Base-by-base conservation (phyloP, 2,329 filamentous ascomycete genomes). In the Fusarium proliferatum region DNA sequence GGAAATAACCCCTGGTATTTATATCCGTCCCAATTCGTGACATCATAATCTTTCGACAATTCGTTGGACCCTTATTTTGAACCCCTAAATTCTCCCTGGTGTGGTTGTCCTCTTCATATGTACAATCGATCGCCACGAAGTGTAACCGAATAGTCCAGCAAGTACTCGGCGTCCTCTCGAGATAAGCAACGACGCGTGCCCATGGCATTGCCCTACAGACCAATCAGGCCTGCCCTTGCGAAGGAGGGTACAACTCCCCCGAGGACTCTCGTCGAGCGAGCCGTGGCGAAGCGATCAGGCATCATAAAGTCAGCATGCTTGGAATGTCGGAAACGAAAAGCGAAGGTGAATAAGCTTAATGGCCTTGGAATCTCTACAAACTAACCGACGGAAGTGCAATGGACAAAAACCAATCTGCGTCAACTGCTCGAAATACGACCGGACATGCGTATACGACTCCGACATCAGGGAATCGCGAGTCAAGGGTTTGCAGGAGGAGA, bases 361-460 rank as follows among this genome's bases (percentile, higher is more conserved):
- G 30, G 4, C 30, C 5, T 4, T 13, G 30, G 30, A 33, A 13
- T 33, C 30, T 33, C 11, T 33, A 4, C 1, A 4, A 12, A 13
- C 30, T 33, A 33, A 33, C 30, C 5, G 30, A 2, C 4, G 4
- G 12, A 33, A 33, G 33, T 71, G 68, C 12, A 62, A 72, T 10
- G 68, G 68, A 1, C 8, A 42, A 2, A 71, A 57, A 2, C 68
- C 68, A 1, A 6, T 58, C 4, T 71, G 68, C 12, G 17, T 10
- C 6, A 63, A 9, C 36, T 71, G 68, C 9, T 34, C 28, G 7
- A 71, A 68, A 19, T 9, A 36, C 6, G 34, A 26, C 0, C 39
- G 26, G 5, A 12, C 45, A 28, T 71, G 68, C 26, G 33, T 68
- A 8, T 71, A 72, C 19, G 68, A 71, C 11, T 41, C 68, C 11